Evolutionary conservation across 2,329 filamentous ascomycete species (phyloP), one percentile per base, ranked within the genome.

Genomic region (Paraphaeosphaeria minitans): DNA sequence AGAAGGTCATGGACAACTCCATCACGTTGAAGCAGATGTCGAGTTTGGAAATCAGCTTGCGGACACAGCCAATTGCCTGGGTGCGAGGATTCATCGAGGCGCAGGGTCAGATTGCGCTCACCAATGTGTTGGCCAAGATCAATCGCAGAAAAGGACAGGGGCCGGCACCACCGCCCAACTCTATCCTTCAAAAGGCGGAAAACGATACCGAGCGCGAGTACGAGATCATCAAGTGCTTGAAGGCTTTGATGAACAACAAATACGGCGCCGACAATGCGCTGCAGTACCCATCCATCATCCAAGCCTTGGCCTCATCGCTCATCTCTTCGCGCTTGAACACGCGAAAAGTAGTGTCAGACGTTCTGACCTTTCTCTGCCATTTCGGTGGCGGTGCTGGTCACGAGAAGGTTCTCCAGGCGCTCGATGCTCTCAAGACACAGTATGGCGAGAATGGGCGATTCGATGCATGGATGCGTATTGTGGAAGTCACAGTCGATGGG

Each of bases 241-340:
- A 98, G 81, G 93, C 93, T 33, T 80, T 98, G 58, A 96, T 98
- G 90, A 99, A 99, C 86, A 99, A 97, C 85, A 97, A 97, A 76
- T 98, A 96, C 76, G 95, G 95, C 61, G 95, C 95, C 61, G 95
- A 99, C 75, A 93, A 99, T 83, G 95, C 95, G 19, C 83, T 99
- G 57, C 83, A 87, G 60, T 93, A 98, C 74, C 91, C 95, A 73
- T 92, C 94, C 73, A 91, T 98, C 63, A 89, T 97, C 63, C 87
- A 96, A 57, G 91, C 95, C 1, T 83, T 99, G 46, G 91, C 90
- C 51, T 93, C 88, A 22, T 97, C 92, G 37, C 83, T 99, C 57
- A 91, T 93, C 54, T 97, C 93, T 10, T 90, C 93, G 9, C 88
- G 95, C 53, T 83, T 99, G 58, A 95, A 93, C 50, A 98, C 95